Conservation (phyloP, 257 asterid genomes). For the Solanum piurae region DNA sequence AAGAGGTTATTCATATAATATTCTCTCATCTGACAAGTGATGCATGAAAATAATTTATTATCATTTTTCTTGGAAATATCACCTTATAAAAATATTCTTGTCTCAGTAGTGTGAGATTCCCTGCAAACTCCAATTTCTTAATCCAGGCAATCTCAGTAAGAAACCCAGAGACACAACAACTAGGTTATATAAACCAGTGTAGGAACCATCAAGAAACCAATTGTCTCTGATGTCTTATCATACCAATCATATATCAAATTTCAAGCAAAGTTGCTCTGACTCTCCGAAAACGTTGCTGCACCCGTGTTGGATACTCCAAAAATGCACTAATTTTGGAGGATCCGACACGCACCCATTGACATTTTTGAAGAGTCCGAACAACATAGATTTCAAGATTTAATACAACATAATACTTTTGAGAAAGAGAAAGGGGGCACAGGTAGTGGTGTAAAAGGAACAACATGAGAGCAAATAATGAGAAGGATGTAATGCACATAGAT, state of each 20-base stretch:
- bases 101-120: neutral
- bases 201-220: neutral
- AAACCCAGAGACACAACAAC: neutral
- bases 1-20: neutral
- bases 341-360: neutral
- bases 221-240: neutral
- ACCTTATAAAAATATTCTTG: neutral
- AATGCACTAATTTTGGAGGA: neutral
- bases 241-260: neutral
- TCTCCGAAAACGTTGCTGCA: neutral
- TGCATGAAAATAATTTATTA: neutral
- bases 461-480: neutral
- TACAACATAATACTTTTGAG: neutral
- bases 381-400: neutral
- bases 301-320: neutral
- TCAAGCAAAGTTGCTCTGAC: neutral
- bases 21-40: neutral
- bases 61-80: neutral
- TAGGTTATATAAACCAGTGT: neutral
- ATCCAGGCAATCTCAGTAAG: neutral
- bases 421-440: neutral
- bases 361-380: neutral
- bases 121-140: neutral
- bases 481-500: neutral
- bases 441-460: neutral